Base-by-base conservation (phyloP, 768 basidiomycete species). In the Suillus paluster region DNA sequence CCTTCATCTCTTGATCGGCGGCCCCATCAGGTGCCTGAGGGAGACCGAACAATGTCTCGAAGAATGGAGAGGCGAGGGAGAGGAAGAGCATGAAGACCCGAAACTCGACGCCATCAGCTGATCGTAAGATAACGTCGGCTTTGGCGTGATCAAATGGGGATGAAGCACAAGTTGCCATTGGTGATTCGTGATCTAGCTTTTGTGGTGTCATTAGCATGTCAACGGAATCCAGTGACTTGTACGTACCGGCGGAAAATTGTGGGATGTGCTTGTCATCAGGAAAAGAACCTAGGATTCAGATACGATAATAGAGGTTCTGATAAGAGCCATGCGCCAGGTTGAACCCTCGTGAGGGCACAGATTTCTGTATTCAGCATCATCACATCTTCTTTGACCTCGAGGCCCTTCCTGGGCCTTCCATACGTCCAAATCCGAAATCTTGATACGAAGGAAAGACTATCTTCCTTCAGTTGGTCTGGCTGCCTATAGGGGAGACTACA, bases 41-140 rank as follows among this genome's bases (percentile, higher is more conserved):
- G 10, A 73, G 62, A 19, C 61, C 42, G 55, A 75, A 69, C 68
- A 76, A 73, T 45, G 64, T 62, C 21, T 61, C 57, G 62, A 76
- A 78, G 52, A 74, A 63, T 0, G 73, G 59, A 12, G 77, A 77
- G 1, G 74, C 69, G 19, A 70, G 63, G 25, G 66, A 56, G 19
- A 75, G 68, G 23, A 74, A 66, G n/a, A 61, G 45, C 27, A 70
- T 73, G 61, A 73, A 70, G 14, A 73, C 59, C 21, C 48, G 66
- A 56, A 75, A 58, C 55, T 75, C 67, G n/a, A 74, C 61, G 15
- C 64, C 63, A 63, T 69, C 71, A 33, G 54, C 59, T 23, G 67
- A 64, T 11, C 55, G 68, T 23, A 67, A 39, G 41, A 66, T 59
- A 56, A 71, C 44, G 46, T 67, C 58, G 25, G 34, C 42, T 46